Percentiles rank a stretch among this genome's conserved stretches.
phyloP scores from a whole-genome alignment of 129 eudicot genomes.

The Arctium lappa region DNA sequence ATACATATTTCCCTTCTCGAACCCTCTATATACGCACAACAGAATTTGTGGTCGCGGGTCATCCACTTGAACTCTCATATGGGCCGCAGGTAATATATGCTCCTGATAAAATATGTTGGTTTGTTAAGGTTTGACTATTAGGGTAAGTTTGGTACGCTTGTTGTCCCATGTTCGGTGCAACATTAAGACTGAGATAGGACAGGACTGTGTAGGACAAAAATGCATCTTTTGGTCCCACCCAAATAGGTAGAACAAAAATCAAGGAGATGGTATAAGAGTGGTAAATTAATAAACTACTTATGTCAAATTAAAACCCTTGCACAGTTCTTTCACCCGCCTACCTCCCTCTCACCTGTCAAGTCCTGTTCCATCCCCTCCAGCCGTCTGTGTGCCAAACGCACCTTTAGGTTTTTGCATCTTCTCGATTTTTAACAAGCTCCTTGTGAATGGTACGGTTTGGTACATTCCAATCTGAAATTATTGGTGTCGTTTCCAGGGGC shows the following conservation, averaged over 20 bases:
- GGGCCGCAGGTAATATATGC: conserved; percentile 77
- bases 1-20: conserved; percentile 83
- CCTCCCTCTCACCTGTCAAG: not conserved
- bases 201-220: not conserved
- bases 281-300: not conserved
- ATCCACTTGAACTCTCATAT: conserved; percentile 78
- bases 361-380: not conserved
- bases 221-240: not conserved
- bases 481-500: not conserved
- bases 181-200: not conserved
- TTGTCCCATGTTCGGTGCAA: not conserved
- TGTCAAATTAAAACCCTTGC: not conserved
- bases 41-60: conserved; percentile 49
- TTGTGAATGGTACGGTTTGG: not conserved
- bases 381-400: no score
- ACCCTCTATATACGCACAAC: conserved; percentile 68
- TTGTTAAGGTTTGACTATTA: not conserved
- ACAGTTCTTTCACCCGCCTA: not conserved
- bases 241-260: not conserved
- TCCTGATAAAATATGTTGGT: not conserved
- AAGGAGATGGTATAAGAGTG: not conserved
- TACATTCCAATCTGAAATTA: not conserved
- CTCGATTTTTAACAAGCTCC: not conserved
- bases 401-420: not conserved
- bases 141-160: not conserved